Evolutionary conservation across 306 rosid species (phyloP).

Genomic region (Cucumis sativus): Cucumber_9930_V3 NC_026657.2:35188501-35189000

Average conservation of each 20-base stretch:
- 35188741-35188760: background rate
- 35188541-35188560: background rate
- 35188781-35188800: background rate
- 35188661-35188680: background rate
- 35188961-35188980: background rate
- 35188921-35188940: background rate
- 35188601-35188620: too few species aligned
- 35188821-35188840: background rate
- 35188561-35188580: background rate
- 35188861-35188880: background rate
- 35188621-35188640: background rate
- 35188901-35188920: background rate
- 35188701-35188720: background rate
- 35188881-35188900: background rate
- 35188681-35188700: background rate
- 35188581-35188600: too few species aligned
- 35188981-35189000: background rate
- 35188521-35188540: too few species aligned
- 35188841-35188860: background rate
- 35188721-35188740: background rate
- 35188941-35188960: background rate
- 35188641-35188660: background rate
- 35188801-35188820: background rate
- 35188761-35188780: background rate
- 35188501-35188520: too few species aligned